Evolutionary conservation across 1,284 basidiomycete genomes (phyloP), one percentile per base, ranked within the genome.

Genomic region (Dichomitus squalens): DNA sequence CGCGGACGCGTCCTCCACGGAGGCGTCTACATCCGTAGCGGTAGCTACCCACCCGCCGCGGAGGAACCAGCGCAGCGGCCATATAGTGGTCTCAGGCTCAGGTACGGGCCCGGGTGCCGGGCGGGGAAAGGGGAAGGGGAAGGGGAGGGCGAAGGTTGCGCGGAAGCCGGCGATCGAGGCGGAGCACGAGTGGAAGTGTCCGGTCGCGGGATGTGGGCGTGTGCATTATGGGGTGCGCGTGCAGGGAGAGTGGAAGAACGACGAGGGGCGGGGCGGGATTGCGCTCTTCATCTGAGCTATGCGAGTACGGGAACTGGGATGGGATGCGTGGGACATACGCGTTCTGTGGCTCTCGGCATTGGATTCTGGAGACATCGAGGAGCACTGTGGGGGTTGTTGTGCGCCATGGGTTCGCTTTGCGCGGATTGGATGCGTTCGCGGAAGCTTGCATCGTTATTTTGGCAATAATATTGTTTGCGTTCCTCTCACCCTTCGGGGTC

Each of bases 151-250:
- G 43, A 35, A 55, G 41, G 66, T 62, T 35, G 72, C 72, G 4
- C 57, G 40, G 40, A 72, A 71, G 40, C 55, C 55, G 0, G 53
- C 33, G 21, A 68, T 84, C 12, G 77, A 83, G 61, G 81, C 72
- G 39, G 76, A 76, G 61, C 74, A 79, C 63, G 76, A 80, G 60
- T 90, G 87, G 86, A 65, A 52, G 23, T 90, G 88, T 66, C 88
- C 88, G 1, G 85, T 90, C 3, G 61, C 73, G 2, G 76, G 75
- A 1, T 90, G 88, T 65, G 78, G 73, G 8, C 72, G 69, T 14
- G 61, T 74, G 44, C 88, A 90, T 69, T 69, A 75, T 21, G 88
- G 86, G 63, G 75, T 86, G 33, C 75, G 79, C 57, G 66, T 85
- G 21, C 76, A 75, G 40, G 85, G 79, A 5, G 74, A 72, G 51